Evolutionary conservation across 345 rosid genomes (phyloP), one percentile per base, ranked within the genome.

Genomic region (Gynandropsis gynandra): DNA sequence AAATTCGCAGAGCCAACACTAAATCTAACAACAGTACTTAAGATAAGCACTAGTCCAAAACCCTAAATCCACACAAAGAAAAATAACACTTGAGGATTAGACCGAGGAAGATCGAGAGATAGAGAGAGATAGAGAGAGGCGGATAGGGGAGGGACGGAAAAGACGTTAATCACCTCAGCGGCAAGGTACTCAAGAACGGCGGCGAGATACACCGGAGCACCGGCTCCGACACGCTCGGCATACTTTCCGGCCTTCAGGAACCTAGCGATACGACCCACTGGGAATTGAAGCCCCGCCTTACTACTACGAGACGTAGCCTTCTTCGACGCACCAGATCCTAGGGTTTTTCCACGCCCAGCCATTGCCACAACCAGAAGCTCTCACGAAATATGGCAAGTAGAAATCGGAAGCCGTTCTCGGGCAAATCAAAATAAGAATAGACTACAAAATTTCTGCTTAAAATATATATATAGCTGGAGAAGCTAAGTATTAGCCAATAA

Each of bases 141-240:
- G n/a, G n/a, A n/a, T n/a, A n/a, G n/a, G n/a, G n/a, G n/a, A n/a
- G 7, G 58, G 9, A 12, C 1, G 16, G 24, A 9, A 13, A 59
- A 38, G 46, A 13, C 12, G 1, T 4, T 3, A 1, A 1, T 24
- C 57, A 89, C 97, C 86, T 89, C 97, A 0, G 97, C 93, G 10
- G 97, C 95, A 1, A 89, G 92, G 49, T 89, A 89, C 42, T 89
- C 97, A 9, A 89, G 97, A 39, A 85, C 97, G 38, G 97, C 95
- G 16, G 97, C 97, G n/a, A 89, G 95, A 54, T 89, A 89, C 24
- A 89, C 97, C 19, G 97, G 97, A 39, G 97, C 97, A 3, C 92
- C 97, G n/a, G 95, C 97, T 2, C 97, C 97, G 1, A 88, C 97
- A 10, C 97, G 92, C 44, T 89, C 97, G 19, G 97, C 97, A 42